Conservation (phyloP, 257 asterid species). For the Primulina huaijiensis region DNA sequence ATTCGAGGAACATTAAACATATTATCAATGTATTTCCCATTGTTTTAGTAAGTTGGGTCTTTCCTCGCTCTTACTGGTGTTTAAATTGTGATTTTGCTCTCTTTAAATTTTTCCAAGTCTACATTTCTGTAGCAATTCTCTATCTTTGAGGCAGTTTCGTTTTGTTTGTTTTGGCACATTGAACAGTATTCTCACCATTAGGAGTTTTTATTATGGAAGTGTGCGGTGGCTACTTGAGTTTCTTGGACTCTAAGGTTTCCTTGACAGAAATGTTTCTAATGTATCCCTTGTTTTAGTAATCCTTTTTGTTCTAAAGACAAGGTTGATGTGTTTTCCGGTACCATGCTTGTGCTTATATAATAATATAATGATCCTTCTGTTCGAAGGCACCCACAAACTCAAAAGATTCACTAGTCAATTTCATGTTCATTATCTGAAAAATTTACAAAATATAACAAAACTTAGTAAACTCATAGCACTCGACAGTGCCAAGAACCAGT, state of each 20-base stretch:
- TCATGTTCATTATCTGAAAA: constrained; percentile 31
- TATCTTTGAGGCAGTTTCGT: neutral
- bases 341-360: neutral
- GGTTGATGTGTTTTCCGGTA: neutral
- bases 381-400: neutral
- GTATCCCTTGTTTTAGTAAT: too few relatives aligned
- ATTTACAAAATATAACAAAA: constrained; percentile 49
- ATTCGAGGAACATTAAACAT: neutral
- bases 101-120: neutral
- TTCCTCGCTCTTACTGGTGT: neutral
- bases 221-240: too few relatives aligned
- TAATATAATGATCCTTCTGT: too few relatives aligned
- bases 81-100: too few relatives aligned
- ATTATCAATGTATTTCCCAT: neutral
- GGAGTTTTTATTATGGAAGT: too few relatives aligned
- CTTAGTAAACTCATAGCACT: constrained; percentile 48
- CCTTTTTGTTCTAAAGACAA: too few relatives aligned
- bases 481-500: constrained; percentile 62
- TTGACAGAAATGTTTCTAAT: too few relatives aligned
- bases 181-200: too few relatives aligned
- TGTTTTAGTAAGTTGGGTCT: neutral
- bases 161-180: too few relatives aligned
- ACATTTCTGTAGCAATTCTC: neutral
- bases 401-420: neutral
- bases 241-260: too few relatives aligned